Conservation (phyloP, 2,329 filamentous ascomycete genomes). For the Paracamarosporium sp. region DNA sequence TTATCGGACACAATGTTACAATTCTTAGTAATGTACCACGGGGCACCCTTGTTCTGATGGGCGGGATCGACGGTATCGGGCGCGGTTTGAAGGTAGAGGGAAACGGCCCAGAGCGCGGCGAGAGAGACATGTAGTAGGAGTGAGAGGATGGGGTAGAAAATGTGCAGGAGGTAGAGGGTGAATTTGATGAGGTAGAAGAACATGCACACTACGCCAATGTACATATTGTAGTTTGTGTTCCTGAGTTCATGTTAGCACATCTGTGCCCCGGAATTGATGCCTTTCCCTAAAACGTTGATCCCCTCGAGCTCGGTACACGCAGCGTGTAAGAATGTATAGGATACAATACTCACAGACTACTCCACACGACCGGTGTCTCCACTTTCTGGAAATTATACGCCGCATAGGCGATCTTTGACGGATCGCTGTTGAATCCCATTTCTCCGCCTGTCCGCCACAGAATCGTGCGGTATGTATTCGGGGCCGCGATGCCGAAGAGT, state of each 20-base stretch:
- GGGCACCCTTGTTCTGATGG: constrained; percentile 65
- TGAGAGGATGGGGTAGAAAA: constrained; percentile 72
- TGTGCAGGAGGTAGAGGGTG: constrained; percentile 72
- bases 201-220: constrained; percentile 76
- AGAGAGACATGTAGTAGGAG: constrained; percentile 64
- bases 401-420: constrained; percentile 72
- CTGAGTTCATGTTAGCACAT: constrained; percentile 52
- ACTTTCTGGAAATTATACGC: constrained; percentile 73
- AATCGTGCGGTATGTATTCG: constrained; percentile 73
- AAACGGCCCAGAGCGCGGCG: constrained; percentile 68
- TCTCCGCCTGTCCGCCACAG: constrained; percentile 77
- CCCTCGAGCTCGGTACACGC: background rate
- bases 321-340: background rate
- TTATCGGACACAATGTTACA: constrained; percentile 67
- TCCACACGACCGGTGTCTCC: constrained; percentile 74
- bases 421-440: constrained; percentile 77
- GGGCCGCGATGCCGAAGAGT: constrained; percentile 75
- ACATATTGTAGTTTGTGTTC: constrained; percentile 77
- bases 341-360: constrained; percentile 66
- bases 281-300: too few species aligned
- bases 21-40: constrained; percentile 78
- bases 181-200: constrained; percentile 77
- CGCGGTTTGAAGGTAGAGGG: constrained; percentile 73
- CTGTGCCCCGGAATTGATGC: background rate
- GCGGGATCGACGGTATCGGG: constrained; percentile 73